Conservation (phyloP, 2,329 filamentous ascomycete species). For the Diaporthe batatas region DNA sequence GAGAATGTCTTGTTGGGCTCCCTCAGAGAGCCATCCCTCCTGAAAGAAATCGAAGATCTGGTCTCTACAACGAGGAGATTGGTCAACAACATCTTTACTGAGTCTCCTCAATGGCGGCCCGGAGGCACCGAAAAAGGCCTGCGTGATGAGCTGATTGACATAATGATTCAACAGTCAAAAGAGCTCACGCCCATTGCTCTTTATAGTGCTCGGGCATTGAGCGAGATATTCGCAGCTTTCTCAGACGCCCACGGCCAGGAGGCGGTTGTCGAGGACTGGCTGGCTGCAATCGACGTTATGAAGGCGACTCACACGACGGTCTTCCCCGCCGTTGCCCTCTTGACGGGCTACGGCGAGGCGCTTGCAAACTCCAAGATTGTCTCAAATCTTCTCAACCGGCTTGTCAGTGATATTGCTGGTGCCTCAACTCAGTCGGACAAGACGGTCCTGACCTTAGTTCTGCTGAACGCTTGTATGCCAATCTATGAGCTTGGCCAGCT, state of each 20-base stretch:
- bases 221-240: constrained; percentile 62
- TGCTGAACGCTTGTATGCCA: constrained; percentile 66
- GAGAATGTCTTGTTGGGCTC: constrained; percentile 62
- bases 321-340: constrained; percentile 63
- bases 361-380: constrained; percentile 62
- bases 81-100: constrained; percentile 52
- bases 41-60: constrained; percentile 59
- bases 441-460: constrained; percentile 62
- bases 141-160: constrained; percentile 57
- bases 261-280: constrained; percentile 60
- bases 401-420: constrained; percentile 72
- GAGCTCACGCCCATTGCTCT: constrained; percentile 59
- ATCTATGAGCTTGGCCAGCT: constrained; percentile 66
- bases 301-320: constrained; percentile 62
- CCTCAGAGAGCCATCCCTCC: constrained; percentile 52
- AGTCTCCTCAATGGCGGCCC: constrained; percentile 54
- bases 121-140: constrained; percentile 50
- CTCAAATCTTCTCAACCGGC: constrained; percentile 69
- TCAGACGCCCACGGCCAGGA: constrained; percentile 62
- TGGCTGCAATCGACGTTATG: constrained; percentile 60
- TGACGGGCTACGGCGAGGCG: constrained; percentile 66
- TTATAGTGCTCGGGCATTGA: constrained; percentile 67
- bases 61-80: constrained; percentile 56
- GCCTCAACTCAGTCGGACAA: constrained; percentile 58
- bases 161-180: constrained; percentile 59